Percentiles rank a stretch among this genome's conserved stretches.
Evolutionary conservation across 345 rosid species (phyloP).

Genomic region (Eucalyptus pauciflora): DNA sequence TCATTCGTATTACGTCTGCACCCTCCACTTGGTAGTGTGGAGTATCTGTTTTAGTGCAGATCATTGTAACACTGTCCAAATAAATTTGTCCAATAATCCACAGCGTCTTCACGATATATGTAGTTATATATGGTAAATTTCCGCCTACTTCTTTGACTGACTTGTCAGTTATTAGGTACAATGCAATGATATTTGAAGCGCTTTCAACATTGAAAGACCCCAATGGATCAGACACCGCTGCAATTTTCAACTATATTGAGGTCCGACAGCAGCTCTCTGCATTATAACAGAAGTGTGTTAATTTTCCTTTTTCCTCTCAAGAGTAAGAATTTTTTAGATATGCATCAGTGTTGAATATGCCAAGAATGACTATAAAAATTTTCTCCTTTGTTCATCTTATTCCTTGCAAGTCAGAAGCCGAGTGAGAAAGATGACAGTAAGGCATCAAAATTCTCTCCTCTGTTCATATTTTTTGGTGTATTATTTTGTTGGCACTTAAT

Average conservation of each 20-base stretch:
- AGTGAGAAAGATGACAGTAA: not conserved
- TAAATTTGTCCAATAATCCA: not conserved
- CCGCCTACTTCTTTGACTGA: not conserved
- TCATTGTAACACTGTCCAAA: not conserved
- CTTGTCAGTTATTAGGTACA: constrained; percentile 28
- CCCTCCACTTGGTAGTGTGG: not conserved
- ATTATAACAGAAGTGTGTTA: not conserved
- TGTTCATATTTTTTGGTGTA: not conserved
- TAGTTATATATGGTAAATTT: not conserved
- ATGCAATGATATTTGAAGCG: constrained; percentile 77
- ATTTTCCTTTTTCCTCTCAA: not conserved
- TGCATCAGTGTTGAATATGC: not conserved
- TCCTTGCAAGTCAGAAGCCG: not conserved
- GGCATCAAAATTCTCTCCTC: not conserved
- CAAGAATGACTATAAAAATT: not conserved
- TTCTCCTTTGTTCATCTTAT: not conserved
- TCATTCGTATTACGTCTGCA: not conserved
- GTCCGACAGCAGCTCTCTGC: not conserved
- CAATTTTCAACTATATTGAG: constrained; percentile 61
- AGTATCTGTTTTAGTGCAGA: not conserved
- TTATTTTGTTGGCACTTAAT: not conserved
- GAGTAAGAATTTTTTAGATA: not conserved
- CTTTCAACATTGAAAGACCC: constrained; percentile 43
- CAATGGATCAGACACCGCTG: constrained; percentile 50
- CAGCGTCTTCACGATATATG: not conserved